Conservation (phyloP, 257 asterid species). For the Solanum chmielewskii region DNA sequence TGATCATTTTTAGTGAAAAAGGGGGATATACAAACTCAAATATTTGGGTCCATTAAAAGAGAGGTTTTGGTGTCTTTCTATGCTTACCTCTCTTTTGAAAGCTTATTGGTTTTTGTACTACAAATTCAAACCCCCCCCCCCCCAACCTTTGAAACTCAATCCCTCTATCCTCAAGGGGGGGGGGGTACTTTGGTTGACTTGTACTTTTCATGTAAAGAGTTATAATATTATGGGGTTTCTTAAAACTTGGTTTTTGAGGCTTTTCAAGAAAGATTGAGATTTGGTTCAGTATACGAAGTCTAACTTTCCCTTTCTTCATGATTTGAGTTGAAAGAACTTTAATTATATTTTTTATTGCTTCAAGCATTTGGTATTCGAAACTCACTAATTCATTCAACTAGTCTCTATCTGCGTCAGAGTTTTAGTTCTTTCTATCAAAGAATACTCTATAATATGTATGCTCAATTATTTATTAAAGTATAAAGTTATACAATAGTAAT, state of each 20-base stretch:
- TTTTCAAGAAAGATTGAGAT: constrained; percentile 17
- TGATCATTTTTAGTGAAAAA: constrained; percentile 8
- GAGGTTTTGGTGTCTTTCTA: not conserved
- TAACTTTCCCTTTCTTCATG: not conserved
- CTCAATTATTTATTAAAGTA: not conserved
- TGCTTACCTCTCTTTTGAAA: not conserved
- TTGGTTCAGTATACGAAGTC: not conserved
- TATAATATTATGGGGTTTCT: constrained; percentile 11
- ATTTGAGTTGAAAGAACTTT: not conserved
- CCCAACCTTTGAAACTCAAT: not conserved
- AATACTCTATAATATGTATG: not conserved
- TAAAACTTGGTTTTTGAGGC: constrained; percentile 9
- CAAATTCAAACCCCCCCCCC: constrained; percentile 9
- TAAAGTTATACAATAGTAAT: not conserved
- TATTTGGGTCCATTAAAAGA: not conserved
- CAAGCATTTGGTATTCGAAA: not conserved
- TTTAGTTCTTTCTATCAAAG: not conserved
- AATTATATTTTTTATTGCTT: not conserved
- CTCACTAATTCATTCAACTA: not conserved
- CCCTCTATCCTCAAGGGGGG: not conserved
- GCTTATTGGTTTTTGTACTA: not conserved
- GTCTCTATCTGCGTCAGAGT: not conserved
- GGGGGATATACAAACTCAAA: constrained; percentile 13
- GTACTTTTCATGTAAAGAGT: constrained; percentile 35
- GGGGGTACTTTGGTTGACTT: constrained; percentile 13